Percentiles rank a stretch among this genome's conserved stretches.
phyloP scores from a whole-genome alignment of 495 filamentous ascomycete species.

The Penicillium nucicola region DNA sequence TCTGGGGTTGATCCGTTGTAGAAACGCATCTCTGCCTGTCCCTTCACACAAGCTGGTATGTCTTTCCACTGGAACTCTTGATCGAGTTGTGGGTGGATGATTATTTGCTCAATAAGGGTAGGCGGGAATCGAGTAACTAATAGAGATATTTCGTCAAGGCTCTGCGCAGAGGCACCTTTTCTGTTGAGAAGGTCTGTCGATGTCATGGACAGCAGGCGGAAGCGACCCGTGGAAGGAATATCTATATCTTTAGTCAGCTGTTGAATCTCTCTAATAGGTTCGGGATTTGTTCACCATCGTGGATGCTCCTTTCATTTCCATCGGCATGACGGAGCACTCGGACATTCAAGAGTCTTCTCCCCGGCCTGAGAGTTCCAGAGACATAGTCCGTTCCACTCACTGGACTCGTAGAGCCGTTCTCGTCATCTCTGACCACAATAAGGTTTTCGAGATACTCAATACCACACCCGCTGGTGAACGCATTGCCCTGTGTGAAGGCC shows the following conservation, averaged over 20 bases:
- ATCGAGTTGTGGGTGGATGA: slow-evolving; percentile 52
- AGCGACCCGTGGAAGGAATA: slow-evolving; percentile 39
- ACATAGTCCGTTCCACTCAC: slow-evolving; percentile 39
- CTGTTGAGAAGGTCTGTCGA: slow-evolving; percentile 27
- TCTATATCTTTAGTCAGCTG: no score
- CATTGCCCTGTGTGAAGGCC: slow-evolving; percentile 36
- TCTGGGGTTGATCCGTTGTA: slow-evolving; percentile 64
- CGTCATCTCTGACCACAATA: slow-evolving; percentile 25
- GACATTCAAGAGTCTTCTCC: slow-evolving; percentile 27
- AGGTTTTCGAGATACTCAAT: slow-evolving; percentile 40
- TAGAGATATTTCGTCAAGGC: slow-evolving; percentile 14
- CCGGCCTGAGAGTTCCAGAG: slow-evolving; percentile 32
- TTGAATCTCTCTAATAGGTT: no score
- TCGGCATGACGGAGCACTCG: slow-evolving; percentile 39
- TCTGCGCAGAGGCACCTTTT: slow-evolving; percentile 17
- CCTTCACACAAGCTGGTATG: slow-evolving; percentile 53
- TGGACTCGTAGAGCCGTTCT: slow-evolving; percentile 12
- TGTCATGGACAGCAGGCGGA: slow-evolving; percentile 39
- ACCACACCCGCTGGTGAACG: slow-evolving; percentile 44
- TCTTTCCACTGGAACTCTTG: slow-evolving; percentile 50
- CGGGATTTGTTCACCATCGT: no score
- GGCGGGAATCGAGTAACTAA: slow-evolving; percentile 36
- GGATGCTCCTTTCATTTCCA: slow-evolving; percentile 36
- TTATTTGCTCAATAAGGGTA: slow-evolving; percentile 55
- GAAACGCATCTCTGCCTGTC: slow-evolving; percentile 50